Evolutionary conservation across 1,284 basidiomycete genomes (phyloP), one percentile per base, ranked within the genome.

Genomic region (Tilletia walkeri): DNA sequence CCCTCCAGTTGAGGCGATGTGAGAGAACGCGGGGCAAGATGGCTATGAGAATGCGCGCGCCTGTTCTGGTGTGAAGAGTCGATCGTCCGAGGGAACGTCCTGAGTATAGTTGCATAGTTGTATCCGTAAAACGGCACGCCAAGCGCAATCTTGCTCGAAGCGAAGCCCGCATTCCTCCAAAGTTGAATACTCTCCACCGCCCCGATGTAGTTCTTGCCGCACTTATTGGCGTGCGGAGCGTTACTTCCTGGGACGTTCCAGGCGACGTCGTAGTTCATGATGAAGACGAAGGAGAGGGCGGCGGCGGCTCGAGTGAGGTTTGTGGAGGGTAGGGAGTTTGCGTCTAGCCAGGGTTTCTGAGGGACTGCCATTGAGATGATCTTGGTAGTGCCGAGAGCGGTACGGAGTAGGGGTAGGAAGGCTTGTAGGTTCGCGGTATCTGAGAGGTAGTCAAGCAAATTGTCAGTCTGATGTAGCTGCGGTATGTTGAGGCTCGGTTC

Each of bases 281-380:
- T 18, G 50, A 53, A 53, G 50, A 53, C 20, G 50, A 53, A 53
- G 50, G 50, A 53, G 50, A 53, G 50, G 7, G 50, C 50, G 50
- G 7, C 6, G 7, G 50, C 50, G 16, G 50, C 50, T 18, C n/a
- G 50, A 6, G 50, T 53, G 50, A 53, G 50, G 16, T 53, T 53
- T 18, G 16, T 53, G 50, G 49, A 53, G 6, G 49, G 50, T 18
- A 12, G 18, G 16, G 18, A 18, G 50, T 53, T 53, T 53, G 50
- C 50, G 50, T 53, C 50, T 18, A 53, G 50, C 50, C 50, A 53
- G 7, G 50, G 50, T 24, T 53, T 53, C n/a, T 53, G 50, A 24
- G 50, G 50, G 6, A 53, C 50, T 10, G 50, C 50, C 50, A 53
- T 53, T 18, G 50, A n/a, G 50, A 53, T 53, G 18, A 53, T 18